These are phyloP conservation scores for Magnolia sinica DNA, from an alignment of 164 flowering plant species.

Conservation along the genomic window DNA sequence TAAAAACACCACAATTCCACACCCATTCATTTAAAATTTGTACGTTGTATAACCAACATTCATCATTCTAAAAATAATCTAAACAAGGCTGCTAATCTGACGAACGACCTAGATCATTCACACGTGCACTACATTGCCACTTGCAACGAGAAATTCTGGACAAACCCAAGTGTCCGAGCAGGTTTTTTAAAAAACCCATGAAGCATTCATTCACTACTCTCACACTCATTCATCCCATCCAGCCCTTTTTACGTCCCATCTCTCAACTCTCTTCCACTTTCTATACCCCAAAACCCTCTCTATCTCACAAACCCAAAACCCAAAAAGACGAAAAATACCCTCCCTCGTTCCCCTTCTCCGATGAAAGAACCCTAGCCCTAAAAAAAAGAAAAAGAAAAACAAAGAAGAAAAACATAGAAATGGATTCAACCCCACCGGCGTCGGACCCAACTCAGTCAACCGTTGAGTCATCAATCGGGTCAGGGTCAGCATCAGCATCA, in stretches of 20 bases:
- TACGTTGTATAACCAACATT: too few species aligned
- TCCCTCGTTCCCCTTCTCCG: background rate
- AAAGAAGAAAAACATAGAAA: background rate
- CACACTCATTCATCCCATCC: background rate
- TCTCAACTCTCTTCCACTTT: background rate
- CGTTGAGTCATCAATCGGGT: background rate
- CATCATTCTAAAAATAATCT: too few species aligned
- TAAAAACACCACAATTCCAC: too few species aligned
- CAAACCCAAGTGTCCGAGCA: too few species aligned
- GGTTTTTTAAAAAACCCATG: too few species aligned
- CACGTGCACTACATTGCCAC: too few species aligned
- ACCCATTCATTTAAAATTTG: too few species aligned
- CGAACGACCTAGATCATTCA: too few species aligned
- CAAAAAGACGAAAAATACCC: background rate
- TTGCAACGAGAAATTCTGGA: too few species aligned
- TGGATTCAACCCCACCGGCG: background rate
- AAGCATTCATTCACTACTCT: background rate
- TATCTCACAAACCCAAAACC: background rate
- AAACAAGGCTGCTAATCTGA: too few species aligned
- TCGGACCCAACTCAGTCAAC: background rate
- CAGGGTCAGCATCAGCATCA: background rate
- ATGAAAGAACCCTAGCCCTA: background rate
- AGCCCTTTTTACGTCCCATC: conserved; percentile 14
- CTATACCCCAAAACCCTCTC: conserved; percentile 4
- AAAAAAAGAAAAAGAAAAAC: background rate